Evolutionary conservation across 2,329 filamentous ascomycete genomes (phyloP), one percentile per base, ranked within the genome.

Genomic region (Botrytis squamosa): DNA sequence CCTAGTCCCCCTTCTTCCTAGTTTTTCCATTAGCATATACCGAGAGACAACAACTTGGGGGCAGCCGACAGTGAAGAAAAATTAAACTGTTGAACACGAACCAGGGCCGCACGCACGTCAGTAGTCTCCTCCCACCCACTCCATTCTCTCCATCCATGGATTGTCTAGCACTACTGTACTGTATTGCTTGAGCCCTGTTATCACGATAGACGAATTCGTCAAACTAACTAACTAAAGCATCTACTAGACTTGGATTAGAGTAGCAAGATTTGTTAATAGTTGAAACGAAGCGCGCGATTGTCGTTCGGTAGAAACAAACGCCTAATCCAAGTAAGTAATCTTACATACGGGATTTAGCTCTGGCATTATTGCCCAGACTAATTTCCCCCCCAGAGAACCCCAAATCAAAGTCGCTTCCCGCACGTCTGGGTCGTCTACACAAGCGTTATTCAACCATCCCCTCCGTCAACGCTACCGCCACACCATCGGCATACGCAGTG

Each of bases 401-500:
- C 60, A 67, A 74, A 55, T 72, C 33, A 70, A 76, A 77, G 77
- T 69, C 75, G 52, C 25, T 71, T 77, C 75, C 79, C 78, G 70
- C 70, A 49, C 72, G 65, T 75, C 71, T 79, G 77, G 78, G 75
- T 79, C 77, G 76, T 75, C 76, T 77, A 77, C 71, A 73, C 77
- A 79, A 79, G 77, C 77, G 75, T 77, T 73, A 38, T 36, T 73
- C 65, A 40, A 62, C 62, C 55, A 40, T 70, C 65, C 71, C 52
- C 57, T 52, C 73, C 75, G 46, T 60, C 46, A 46, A 72, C 38
- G 59, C 38, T 57, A 59, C 40, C 52, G 70, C 33, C 62, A 46
- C 14, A 40, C 22, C 42, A 59, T 46, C 52, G 70, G 46, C 62
- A 46, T n/a, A 62, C 38, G 22, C 25, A 68, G 60, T 40, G n/a